These are phyloP conservation scores for Chaetomium tenue DNA, from an alignment of 495 filamentous ascomycete species.

Conservation along the genomic window DNA sequence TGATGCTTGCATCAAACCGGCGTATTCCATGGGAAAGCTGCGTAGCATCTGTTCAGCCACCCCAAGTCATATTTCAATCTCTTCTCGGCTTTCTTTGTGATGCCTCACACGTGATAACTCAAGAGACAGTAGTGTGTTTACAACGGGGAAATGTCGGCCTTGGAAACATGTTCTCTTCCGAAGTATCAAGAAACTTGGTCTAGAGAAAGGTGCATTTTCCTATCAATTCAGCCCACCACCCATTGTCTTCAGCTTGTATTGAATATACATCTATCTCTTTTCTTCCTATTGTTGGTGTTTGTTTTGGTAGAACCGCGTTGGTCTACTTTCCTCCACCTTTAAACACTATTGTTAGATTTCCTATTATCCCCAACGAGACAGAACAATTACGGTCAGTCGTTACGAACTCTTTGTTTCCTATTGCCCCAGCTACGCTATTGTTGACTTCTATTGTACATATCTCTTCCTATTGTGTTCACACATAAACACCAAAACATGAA, in stretches of 20 bases:
- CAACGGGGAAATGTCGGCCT: no score
- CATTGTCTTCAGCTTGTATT: not conserved
- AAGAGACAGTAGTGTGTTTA: no score
- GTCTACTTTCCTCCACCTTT: not conserved
- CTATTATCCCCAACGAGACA: not conserved
- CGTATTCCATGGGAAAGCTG: no score
- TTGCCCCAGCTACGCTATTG: not conserved
- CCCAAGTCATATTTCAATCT: no score
- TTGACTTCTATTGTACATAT: conserved; percentile 1
- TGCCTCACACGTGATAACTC: no score
- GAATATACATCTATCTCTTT: not conserved
- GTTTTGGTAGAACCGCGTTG: not conserved
- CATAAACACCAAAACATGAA: not conserved
- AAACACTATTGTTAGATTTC: not conserved
- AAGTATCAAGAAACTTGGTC: no score
- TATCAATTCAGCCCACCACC: not conserved
- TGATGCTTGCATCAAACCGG: no score
- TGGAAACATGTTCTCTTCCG: no score
- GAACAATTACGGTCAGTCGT: not conserved
- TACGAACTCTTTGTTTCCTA: not conserved
- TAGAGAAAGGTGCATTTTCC: not conserved
- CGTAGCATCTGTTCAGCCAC: no score
- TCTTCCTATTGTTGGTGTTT: not conserved
- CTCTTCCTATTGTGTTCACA: not conserved
- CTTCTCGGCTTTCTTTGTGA: no score